These are phyloP conservation scores for Ustilago hordei DNA, from an alignment of 1,284 basidiomycete genomes.

Conservation along the genomic window DNA sequence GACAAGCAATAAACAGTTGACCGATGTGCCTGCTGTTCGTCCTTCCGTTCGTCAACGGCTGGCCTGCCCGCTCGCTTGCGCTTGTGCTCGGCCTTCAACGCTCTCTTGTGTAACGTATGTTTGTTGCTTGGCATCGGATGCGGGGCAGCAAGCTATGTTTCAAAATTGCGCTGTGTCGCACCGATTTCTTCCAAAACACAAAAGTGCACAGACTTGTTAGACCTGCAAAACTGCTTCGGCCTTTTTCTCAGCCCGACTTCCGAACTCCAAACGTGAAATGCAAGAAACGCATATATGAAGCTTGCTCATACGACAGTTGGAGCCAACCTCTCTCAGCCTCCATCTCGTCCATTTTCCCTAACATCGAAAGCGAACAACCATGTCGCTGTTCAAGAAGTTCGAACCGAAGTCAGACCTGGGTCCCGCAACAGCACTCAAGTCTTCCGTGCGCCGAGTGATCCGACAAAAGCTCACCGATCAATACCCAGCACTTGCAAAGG, in stretches of 20 bases:
- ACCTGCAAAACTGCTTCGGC: background rate
- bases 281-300: conserved; percentile 7
- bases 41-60: background rate
- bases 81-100: background rate
- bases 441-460: conserved; percentile 91
- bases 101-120: background rate
- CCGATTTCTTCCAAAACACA: background rate
- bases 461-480: conserved; percentile 83
- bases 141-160: background rate
- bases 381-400: conserved; percentile 69
- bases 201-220: conserved; percentile 35
- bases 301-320: background rate
- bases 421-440: conserved; percentile 92
- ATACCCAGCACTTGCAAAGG: conserved; percentile 74
- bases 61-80: background rate
- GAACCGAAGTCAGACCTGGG: conserved; percentile 84
- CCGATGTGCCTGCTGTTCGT: background rate
- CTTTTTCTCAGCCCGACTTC: conserved; percentile 18
- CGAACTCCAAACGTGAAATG: conserved; percentile 19
- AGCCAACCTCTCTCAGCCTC: background rate
- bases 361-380: conserved; percentile 20
- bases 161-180: conserved; percentile 12
- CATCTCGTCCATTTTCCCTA: background rate
- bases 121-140: background rate
- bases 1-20: background rate